A percentile compares a stretch with the other conserved stretches of the same genome.
phyloP scores from a whole-genome alignment of 306 rosid genomes.

The Castanea mollissima region DNA sequence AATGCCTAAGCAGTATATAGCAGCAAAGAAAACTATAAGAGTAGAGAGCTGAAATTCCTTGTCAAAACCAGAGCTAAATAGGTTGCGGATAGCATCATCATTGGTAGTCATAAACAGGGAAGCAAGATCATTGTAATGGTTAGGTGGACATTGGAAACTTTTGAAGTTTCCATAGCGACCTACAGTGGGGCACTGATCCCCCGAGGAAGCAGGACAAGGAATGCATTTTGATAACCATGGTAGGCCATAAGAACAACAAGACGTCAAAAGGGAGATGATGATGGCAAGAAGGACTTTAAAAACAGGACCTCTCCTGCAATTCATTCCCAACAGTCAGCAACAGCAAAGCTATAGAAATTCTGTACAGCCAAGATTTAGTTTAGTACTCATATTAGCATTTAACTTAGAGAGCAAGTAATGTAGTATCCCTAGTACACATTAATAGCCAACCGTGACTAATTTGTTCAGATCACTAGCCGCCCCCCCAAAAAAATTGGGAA shows the following conservation, averaged over 20 bases:
- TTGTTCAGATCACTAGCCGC: no score
- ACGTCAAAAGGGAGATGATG: slow-evolving; percentile 54
- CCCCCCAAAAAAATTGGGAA: no score
- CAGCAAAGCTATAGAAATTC: not conserved
- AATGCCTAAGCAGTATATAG: slow-evolving; percentile 62
- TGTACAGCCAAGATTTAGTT: no score
- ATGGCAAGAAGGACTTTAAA: slow-evolving; percentile 52
- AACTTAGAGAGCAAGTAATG: not conserved
- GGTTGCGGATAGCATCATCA: slow-evolving; percentile 77
- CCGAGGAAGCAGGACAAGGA: slow-evolving; percentile 58
- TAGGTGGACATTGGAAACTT: slow-evolving; percentile 65
- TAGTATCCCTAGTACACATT: not conserved
- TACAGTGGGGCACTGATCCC: slow-evolving; percentile 54
- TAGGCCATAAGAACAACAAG: slow-evolving; percentile 60
- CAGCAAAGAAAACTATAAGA: slow-evolving; percentile 58
- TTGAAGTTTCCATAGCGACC: slow-evolving; percentile 67
- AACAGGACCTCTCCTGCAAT: slow-evolving; percentile 63
- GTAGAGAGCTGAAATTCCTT: slow-evolving; percentile 62
- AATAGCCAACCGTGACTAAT: not conserved
- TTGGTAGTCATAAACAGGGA: slow-evolving; percentile 79
- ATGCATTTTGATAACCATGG: slow-evolving; percentile 73
- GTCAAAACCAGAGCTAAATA: slow-evolving; percentile 47
- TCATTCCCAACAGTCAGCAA: slow-evolving; percentile 27
- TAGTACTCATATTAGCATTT: no score
- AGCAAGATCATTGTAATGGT: slow-evolving; percentile 82